Evolutionary conservation across 2,329 filamentous ascomycete genomes (phyloP), one percentile per base, ranked within the genome.

Genomic region (Purpureocillium takamizusanense): DNA sequence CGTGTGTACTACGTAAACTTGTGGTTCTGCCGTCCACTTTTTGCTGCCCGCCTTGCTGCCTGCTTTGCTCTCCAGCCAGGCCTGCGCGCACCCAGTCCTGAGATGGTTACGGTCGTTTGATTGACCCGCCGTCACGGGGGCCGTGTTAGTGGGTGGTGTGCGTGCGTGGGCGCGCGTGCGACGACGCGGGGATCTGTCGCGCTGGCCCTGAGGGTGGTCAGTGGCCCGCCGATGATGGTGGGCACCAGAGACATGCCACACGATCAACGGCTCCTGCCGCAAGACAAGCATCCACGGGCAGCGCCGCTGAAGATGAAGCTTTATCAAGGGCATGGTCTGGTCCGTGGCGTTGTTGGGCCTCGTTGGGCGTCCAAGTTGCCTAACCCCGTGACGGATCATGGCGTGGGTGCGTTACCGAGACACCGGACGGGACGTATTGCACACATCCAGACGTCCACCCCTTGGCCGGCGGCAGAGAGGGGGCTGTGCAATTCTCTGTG

Each of bases 41-140:
- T n/a, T n/a, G n/a, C n/a, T n/a, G n/a, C n/a, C n/a, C n/a, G n/a
- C 21, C 21, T 25, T 5, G 21, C 21, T 25, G 21, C 21, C 21
- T 25, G 21, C 21, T 25, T 25, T n/a, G 21, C 21, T 25, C 6
- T 25, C 6, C 21, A 25, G 5, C 21, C 6, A 25, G 5, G 21
- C 21, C 21, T n/a, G n/a, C n/a, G n/a, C n/a, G n/a, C n/a, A n/a
- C n/a, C n/a, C n/a, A n/a, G n/a, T n/a, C n/a, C n/a, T n/a, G n/a
- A n/a, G n/a, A n/a, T n/a, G n/a, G n/a, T n/a, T 7, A 11, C 11
- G 36, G 15, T 33, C 6, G 27, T 23, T 33, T 18, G 30, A 14
- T 18, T 25, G 36, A 37, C 29, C 36, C 36, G 36, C 36, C 29
- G 36, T 37, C 36, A 37, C 36, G 36, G 36, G 21, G 36, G 29